Conservation (phyloP, 1,284 basidiomycete genomes). For the Phellinidium pouzarii region DNA sequence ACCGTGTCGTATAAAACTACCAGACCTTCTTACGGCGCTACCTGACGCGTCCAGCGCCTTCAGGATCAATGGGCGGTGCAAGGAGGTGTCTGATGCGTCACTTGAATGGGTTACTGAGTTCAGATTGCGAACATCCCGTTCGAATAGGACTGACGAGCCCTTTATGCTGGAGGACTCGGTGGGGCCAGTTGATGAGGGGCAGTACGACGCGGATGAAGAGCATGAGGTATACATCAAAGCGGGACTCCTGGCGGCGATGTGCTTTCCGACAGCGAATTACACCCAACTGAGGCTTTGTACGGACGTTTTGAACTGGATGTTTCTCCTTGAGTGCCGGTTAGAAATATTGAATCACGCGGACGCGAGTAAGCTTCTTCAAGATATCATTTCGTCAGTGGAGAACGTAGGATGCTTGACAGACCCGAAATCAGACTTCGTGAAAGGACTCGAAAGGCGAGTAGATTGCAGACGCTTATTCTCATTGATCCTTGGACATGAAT, state of each 20-base stretch:
- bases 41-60: not conserved
- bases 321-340: conserved; percentile 6
- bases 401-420: conserved; percentile 1
- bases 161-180: no score
- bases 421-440: not conserved
- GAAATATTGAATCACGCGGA: not conserved
- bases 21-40: not conserved
- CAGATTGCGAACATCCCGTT: not conserved
- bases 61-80: not conserved
- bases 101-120: not conserved
- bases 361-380: not conserved
- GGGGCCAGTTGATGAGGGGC: no score
- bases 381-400: not conserved
- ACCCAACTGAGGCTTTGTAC: conserved; percentile 11
- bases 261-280: conserved; percentile 4
- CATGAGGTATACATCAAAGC: not conserved
- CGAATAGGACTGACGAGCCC: no score
- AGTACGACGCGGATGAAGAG: not conserved
- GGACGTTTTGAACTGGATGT: conserved; percentile 10
- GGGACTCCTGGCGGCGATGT: conserved; percentile 7
- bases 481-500: not conserved
- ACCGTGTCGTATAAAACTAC: not conserved
- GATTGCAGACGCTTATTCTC: not conserved
- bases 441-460: conserved; percentile 7
- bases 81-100: not conserved